Percentiles rank a stretch among this genome's conserved stretches.
phyloP scores from a whole-genome alignment of 1,139 yeast species.

The Magnusiomyces starmeri region DNA sequence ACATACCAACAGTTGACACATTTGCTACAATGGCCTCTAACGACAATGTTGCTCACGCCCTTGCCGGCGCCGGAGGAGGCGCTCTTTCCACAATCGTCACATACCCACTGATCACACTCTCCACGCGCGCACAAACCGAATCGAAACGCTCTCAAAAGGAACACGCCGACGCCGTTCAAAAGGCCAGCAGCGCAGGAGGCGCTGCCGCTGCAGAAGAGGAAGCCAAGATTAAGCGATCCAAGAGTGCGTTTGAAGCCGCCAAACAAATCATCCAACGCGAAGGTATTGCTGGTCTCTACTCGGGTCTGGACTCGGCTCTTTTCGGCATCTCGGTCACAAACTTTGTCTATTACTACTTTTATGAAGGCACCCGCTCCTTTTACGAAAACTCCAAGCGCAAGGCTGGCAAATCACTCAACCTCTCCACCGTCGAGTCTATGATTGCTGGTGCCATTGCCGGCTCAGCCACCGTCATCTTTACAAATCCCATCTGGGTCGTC shows the following conservation, averaged over 20 bases:
- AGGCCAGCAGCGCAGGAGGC: background rate
- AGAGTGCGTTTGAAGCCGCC: slow-evolving; percentile 34
- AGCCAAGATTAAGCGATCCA: slow-evolving; percentile 15
- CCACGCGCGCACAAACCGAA: slow-evolving; percentile 77
- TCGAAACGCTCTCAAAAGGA: slow-evolving; percentile 36
- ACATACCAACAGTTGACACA: background rate
- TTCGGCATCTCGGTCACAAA: slow-evolving; percentile 82
- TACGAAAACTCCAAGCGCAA: slow-evolving; percentile 38
- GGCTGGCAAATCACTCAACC: slow-evolving; percentile 15
- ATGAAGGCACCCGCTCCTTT: slow-evolving; percentile 59
- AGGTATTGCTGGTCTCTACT: slow-evolving; percentile 66
- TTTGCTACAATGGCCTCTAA: slow-evolving; percentile 22
- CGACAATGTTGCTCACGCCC: slow-evolving; percentile 62
- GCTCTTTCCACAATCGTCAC: slow-evolving; percentile 79
- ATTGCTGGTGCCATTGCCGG: slow-evolving; percentile 84
- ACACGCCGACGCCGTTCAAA: slow-evolving; percentile 19
- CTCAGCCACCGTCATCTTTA: slow-evolving; percentile 68
- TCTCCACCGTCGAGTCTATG: slow-evolving; percentile 63
- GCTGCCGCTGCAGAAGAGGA: slow-evolving; percentile 24
- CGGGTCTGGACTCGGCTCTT: slow-evolving; percentile 83
- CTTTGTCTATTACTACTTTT: slow-evolving; percentile 84
- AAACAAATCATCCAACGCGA: slow-evolving; percentile 49
- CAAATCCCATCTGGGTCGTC: slow-evolving; percentile 97
- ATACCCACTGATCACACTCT: slow-evolving; percentile 75
- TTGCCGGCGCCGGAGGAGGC: slow-evolving; percentile 93